A percentile compares a stretch with the other conserved stretches of the same genome.
Evolutionary conservation across 2,329 filamentous ascomycete genomes (phyloP).

Genomic region (Colletotrichum musicola): DNA sequence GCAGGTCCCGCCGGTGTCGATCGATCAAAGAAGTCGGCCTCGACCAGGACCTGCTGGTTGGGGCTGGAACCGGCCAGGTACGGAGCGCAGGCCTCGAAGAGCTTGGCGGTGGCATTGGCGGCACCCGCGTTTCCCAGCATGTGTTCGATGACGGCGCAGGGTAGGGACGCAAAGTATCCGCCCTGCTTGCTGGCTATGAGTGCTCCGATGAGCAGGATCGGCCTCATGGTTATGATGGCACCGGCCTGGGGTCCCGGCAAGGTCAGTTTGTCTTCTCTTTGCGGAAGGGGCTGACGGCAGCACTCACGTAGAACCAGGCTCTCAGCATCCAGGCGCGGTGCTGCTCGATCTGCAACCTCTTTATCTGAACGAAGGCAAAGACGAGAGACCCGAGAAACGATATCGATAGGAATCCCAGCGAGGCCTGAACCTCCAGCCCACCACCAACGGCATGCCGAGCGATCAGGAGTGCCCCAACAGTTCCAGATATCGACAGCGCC

Average conservation of each 20-base stretch:
- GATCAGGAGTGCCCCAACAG: constrained; percentile 65
- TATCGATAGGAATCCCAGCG: constrained; percentile 56
- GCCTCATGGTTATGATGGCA: constrained; percentile 64
- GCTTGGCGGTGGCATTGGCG: constrained; percentile 44
- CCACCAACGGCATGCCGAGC: constrained; percentile 65
- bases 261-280: background rate
- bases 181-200: constrained; percentile 50
- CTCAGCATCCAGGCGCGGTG: constrained; percentile 74
- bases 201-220: constrained; percentile 60
- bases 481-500: constrained; percentile 57
- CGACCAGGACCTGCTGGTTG: constrained; percentile 40
- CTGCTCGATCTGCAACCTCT: constrained; percentile 69
- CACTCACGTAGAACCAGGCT: constrained; percentile 59
- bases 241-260: constrained; percentile 52
- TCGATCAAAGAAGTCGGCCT: constrained; percentile 47
- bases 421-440: constrained; percentile 58
- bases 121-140: constrained; percentile 45
- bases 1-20: constrained; percentile 48
- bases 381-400: constrained; percentile 55
- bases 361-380: constrained; percentile 67
- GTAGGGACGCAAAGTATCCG: constrained; percentile 45
- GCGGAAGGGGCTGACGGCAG: too few relatives aligned
- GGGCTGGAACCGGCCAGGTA: constrained; percentile 47
- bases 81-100: constrained; percentile 60
- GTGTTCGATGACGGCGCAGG: constrained; percentile 64